Base-by-base conservation (phyloP, 208 protist genomes). In the Spongospora subterranea region DNA sequence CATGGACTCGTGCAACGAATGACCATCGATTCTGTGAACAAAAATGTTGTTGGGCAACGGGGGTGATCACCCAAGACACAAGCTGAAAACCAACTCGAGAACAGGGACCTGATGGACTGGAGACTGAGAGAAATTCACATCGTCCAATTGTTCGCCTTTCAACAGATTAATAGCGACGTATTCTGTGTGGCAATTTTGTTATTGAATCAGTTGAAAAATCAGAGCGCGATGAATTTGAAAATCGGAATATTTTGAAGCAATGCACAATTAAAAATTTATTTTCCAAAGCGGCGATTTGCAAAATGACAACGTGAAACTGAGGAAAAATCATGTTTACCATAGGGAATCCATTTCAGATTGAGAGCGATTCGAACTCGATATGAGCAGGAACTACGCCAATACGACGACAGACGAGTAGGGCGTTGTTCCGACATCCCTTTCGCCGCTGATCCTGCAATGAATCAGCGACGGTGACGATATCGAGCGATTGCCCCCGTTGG, bases 311-410 rank as follows among this genome's bases (percentile, higher is more conserved):
- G n/a, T n/a, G n/a, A n/a, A n/a, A n/a, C n/a, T n/a, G n/a, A n/a
- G n/a, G n/a, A n/a, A n/a, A n/a, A n/a, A n/a, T n/a, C n/a, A n/a
- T n/a, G n/a, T 29, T 29, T 88, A 88, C 77, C 46, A n/a, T 88
- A 97, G 1, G 93, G 54, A 29, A 97, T 94, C 46, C 88, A 90
- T 77, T 97, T 97, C 20, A 90, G 88, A 0, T 11, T 91, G 0
- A 97, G 91, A 17, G 93, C 95, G 35, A 96, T 94, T 41, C 96
- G 92, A 0, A 97, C 95, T 53, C 96, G 93, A 91, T 94, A 97
- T 17, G 94, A 93, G 88, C 95, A 96, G n/a, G 93, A 95, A 45
- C 91, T 94, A 71, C 96, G 94, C 93, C 94, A 97, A 93, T 97
- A 97, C 20, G 54, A 65, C 20, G 29, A 65, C 54, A n/a, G n/a